Base-by-base conservation (phyloP, 768 basidiomycete genomes). In the Mycena crocata region DNA sequence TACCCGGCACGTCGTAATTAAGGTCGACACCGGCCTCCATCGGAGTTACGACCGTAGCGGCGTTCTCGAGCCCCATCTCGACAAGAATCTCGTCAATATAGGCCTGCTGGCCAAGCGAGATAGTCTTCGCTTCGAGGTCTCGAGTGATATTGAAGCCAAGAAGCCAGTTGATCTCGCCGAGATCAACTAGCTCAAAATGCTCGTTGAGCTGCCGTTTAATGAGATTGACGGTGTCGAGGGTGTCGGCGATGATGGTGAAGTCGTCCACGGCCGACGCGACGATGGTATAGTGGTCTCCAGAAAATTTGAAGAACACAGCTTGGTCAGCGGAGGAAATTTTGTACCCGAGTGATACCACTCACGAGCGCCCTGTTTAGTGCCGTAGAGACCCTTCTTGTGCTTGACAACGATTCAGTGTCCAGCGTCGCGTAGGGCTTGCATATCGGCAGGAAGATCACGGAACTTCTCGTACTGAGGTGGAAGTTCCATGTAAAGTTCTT, bases 351-450 rank as follows among this genome's bases (percentile, higher is more conserved):
- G 46, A 19, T 61, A 61, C 59, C 59, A 61, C 19, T 61, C 51
- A 48, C 51, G 50, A 10, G 59, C 48, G 37, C 59, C 59, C 28
- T 61, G 59, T 9, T 49, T 37, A 40, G 51, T 48, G 32, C 59
- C 37, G n/a, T 61, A 61, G 19, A 61, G 39, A n/a, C 49, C 50
- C 30, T 61, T 61, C 35, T 61, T 48, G 14, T 51, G 26, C 19
- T 61, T 61, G n/a, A 61, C n/a, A 15, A 61, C 58, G 40, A 35
- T 31, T 59, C 39, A n/a, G 13, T 13, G 46, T 59, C 34, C 23
- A 39, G 35, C 5, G 57, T 59, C 1, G 57, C 57, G 24, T 59
- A 59, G 23, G n/a, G n/a, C n/a, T n/a, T n/a, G n/a, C n/a, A n/a
- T n/a, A n/a, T n/a, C n/a, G n/a, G n/a, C n/a, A n/a, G n/a, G n/a